These are phyloP conservation scores for Dothideomycetidae sp. DNA, from an alignment of 2,329 filamentous ascomycete species.

Conservation along the genomic window DNA sequence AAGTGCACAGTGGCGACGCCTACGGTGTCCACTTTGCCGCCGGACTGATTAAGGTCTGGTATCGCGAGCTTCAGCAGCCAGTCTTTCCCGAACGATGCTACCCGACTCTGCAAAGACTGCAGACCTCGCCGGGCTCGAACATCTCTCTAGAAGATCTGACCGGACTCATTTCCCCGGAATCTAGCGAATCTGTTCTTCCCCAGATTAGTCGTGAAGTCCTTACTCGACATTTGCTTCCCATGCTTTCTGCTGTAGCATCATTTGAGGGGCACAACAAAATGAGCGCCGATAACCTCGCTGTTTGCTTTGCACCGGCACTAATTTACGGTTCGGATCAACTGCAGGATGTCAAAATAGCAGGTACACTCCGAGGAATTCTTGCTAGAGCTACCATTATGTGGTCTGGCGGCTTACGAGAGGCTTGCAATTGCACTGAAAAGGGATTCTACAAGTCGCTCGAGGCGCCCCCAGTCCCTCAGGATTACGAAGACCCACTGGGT, in stretches of 20 bases:
- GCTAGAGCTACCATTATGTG: slow-evolving; percentile 34
- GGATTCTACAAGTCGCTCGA: slow-evolving; percentile 28
- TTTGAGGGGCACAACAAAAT: slow-evolving; percentile 40
- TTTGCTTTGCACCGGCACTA: slow-evolving; percentile 40
- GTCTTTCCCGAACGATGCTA: slow-evolving; percentile 38
- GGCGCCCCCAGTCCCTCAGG: slow-evolving; percentile 25
- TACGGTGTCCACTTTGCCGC: slow-evolving; percentile 41
- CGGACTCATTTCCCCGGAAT: slow-evolving; percentile 32
- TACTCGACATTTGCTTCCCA: slow-evolving; percentile 37
- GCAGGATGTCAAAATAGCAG: slow-evolving; percentile 40
- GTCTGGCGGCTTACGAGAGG: slow-evolving; percentile 29
- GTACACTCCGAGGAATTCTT: slow-evolving; percentile 36
- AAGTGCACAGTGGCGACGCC: slow-evolving; percentile 35
- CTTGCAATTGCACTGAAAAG: slow-evolving; percentile 26
- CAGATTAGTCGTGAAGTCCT: slow-evolving; percentile 34
- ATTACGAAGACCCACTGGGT: slow-evolving; percentile 37
- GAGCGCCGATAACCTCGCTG: slow-evolving; percentile 39
- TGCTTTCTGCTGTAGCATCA: slow-evolving; percentile 34
- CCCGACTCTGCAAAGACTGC: slow-evolving; percentile 30
- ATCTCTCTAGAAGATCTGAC: slow-evolving; percentile 29
- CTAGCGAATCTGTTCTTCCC: slow-evolving; percentile 33
- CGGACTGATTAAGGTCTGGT: slow-evolving; percentile 42
- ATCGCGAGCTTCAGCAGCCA: slow-evolving; percentile 37
- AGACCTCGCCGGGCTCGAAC: slow-evolving; percentile 26
- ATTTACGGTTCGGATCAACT: slow-evolving; percentile 39